A percentile compares a stretch with the other conserved stretches of the same genome.
These are phyloP conservation scores for Nemania abortiva DNA, from an alignment of 2,329 filamentous ascomycete species.

Conservation along the genomic window DNA sequence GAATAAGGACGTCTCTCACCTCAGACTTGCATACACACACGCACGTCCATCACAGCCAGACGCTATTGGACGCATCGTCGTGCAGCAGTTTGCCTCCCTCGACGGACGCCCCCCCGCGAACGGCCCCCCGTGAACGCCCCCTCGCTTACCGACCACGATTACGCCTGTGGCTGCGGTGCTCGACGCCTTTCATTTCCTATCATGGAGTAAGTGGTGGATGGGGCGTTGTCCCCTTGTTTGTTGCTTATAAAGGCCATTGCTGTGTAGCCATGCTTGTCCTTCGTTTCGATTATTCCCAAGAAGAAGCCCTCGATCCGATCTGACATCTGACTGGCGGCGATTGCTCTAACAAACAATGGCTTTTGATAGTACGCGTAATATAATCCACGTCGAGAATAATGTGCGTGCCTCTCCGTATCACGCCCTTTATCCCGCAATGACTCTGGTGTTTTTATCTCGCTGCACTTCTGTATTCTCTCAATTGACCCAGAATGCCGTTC, in stretches of 20 bases:
- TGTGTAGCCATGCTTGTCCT: not conserved
- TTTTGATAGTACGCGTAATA: constrained; percentile 49
- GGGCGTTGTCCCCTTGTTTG: constrained; percentile 9
- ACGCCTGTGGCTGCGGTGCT: constrained; percentile 34
- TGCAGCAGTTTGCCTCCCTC: constrained; percentile 30
- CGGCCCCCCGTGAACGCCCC: not conserved
- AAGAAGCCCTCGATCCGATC: constrained; percentile 7
- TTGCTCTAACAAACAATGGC: constrained; percentile 37
- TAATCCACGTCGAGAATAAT: constrained; percentile 51
- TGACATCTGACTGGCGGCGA: constrained; percentile 13
- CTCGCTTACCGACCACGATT: constrained; percentile 22
- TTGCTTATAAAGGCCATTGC: constrained; percentile 19
- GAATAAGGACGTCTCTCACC: constrained; percentile 27
- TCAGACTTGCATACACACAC: constrained; percentile 15
- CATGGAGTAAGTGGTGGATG: constrained; percentile 41
- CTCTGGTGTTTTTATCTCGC: not conserved
- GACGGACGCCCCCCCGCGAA: not conserved
- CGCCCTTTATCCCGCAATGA: not conserved
- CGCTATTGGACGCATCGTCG: constrained; percentile 35
- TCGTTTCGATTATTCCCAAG: not conserved
- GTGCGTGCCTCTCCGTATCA: constrained; percentile 42
- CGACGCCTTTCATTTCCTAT: constrained; percentile 35
- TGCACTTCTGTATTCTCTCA: constrained; percentile 12
- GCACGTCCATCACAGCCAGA: not conserved
- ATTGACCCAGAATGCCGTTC: constrained; percentile 42